phyloP scores from a whole-genome alignment of 495 filamentous ascomycete genomes.

The Xylaria intraflava region DNA sequence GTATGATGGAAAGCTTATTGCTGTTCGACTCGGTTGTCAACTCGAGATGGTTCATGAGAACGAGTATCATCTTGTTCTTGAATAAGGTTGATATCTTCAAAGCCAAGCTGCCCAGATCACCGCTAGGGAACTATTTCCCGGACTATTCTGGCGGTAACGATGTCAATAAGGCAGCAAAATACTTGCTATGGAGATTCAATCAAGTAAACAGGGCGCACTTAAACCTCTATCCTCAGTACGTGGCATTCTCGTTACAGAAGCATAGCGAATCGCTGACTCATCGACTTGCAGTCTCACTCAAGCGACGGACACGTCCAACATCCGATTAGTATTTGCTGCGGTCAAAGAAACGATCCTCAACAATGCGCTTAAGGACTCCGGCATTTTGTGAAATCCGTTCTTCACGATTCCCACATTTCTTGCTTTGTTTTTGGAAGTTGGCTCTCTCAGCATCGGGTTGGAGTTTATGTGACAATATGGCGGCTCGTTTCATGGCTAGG shows the following conservation, averaged over 20 bases:
- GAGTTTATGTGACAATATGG: conserved; percentile 23
- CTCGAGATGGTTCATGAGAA: conserved; percentile 97
- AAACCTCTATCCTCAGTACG: conserved; percentile 96
- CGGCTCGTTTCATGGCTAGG: conserved; percentile 23
- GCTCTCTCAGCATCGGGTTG: conserved; percentile 24
- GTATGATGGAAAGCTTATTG: conserved; percentile 96
- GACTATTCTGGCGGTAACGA: conserved; percentile 97
- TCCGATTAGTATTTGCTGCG: conserved; percentile 93
- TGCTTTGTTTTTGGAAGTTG: conserved; percentile 6
- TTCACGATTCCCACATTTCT: not conserved
- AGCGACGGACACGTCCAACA: conserved; percentile 97
- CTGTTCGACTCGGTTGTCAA: conserved; percentile 99
- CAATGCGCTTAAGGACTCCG: conserved; percentile 95
- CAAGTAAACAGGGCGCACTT: conserved; percentile 96
- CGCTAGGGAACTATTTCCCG: conserved; percentile 89
- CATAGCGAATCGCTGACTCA: conserved; percentile 28
- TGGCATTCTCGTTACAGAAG: conserved; percentile 10
- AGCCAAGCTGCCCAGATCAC: conserved; percentile 81
- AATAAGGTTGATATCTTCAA: conserved; percentile 99
- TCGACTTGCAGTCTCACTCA: conserved; percentile 69
- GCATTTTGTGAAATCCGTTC: conserved; percentile 62
- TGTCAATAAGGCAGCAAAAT: conserved; percentile 95
- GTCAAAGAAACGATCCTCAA: conserved; percentile 99
- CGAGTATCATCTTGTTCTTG: conserved; percentile 95
- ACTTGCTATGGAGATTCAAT: conserved; percentile 96